Evolutionary conservation across 352 stramenopile species (phyloP).

Genomic region (Phytopythium oedochilum): DNA sequence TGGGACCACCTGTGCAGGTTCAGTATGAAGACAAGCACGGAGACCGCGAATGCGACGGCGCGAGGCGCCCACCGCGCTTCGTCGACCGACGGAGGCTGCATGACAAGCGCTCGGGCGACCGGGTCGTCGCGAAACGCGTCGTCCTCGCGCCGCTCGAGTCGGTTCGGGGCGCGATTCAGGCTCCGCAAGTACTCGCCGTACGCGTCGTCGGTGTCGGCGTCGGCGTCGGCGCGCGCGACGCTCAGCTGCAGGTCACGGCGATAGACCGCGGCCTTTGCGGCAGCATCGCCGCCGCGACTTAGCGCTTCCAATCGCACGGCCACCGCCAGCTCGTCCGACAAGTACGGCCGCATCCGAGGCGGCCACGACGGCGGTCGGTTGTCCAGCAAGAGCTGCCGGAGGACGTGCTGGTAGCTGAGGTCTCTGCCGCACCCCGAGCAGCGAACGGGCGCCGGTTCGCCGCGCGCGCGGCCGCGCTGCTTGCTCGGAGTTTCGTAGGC

Average conservation of each 20-base stretch:
- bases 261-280: neutral
- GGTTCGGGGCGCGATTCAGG: neutral
- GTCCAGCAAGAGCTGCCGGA: neutral
- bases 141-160: neutral
- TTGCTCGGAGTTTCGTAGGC: neutral
- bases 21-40: neutral
- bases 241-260: neutral
- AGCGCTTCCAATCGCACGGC: neutral
- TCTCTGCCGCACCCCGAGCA: neutral
- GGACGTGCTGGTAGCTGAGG: neutral
- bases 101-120: neutral
- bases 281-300: neutral
- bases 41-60: neutral
- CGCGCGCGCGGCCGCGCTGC: neutral
- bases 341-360: neutral
- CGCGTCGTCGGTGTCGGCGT: neutral
- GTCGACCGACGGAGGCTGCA: neutral
- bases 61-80: conserved; percentile 1
- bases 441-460: neutral
- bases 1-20: neutral
- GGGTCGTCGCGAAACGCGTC: neutral
- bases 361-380: neutral
- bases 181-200: neutral
- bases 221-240: neutral
- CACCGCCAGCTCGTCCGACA: neutral